These are phyloP conservation scores for Cytospora piceae DNA, from an alignment of 2,329 filamentous ascomycete genomes.

Conservation along the genomic window DNA sequence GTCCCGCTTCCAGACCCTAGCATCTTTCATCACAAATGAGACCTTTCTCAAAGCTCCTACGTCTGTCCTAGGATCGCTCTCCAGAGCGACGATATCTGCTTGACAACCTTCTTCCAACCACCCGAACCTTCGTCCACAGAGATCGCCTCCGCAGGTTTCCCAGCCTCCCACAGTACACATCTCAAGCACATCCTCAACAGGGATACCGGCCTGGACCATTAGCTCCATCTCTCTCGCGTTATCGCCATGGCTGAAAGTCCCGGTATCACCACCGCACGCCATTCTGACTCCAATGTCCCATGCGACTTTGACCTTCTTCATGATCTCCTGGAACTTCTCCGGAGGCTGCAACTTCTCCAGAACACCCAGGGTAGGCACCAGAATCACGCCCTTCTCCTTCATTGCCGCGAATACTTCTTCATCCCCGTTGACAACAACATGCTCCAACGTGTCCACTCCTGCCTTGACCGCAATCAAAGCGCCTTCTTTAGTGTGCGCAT, in stretches of 20 bases:
- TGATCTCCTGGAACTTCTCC: conserved; percentile 35
- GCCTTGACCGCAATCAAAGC: conserved; percentile 47
- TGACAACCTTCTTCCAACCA: conserved; percentile 48
- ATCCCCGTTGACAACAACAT: conserved; percentile 32
- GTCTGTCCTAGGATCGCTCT: conserved; percentile 46
- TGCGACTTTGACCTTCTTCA: conserved; percentile 46
- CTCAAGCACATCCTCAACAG: conserved; percentile 49
- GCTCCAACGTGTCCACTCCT: conserved; percentile 48
- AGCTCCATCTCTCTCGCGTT: conserved; percentile 54
- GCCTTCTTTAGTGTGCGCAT: conserved; percentile 43
- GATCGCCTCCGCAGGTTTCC: conserved; percentile 54
- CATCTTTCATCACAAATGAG: conserved; percentile 58
- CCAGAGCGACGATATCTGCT: conserved; percentile 52
- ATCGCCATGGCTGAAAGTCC: conserved; percentile 53
- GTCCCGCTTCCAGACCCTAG: conserved; percentile 47
- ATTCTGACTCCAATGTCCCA: conserved; percentile 50
- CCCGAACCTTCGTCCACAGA: conserved; percentile 52
- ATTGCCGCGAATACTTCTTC: conserved; percentile 37
- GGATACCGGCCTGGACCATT: conserved; percentile 51
- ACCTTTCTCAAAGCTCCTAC: conserved; percentile 46
- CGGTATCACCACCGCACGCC: conserved; percentile 53
- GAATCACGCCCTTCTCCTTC: conserved; percentile 48
- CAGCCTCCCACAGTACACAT: conserved; percentile 53
- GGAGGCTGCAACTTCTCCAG: conserved; percentile 39
- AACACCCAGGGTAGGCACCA: conserved; percentile 53